A percentile compares a stretch with the other conserved stretches of the same genome.
Evolutionary conservation across 306 rosid species (phyloP).

Genomic region (Corylus americana): DNA sequence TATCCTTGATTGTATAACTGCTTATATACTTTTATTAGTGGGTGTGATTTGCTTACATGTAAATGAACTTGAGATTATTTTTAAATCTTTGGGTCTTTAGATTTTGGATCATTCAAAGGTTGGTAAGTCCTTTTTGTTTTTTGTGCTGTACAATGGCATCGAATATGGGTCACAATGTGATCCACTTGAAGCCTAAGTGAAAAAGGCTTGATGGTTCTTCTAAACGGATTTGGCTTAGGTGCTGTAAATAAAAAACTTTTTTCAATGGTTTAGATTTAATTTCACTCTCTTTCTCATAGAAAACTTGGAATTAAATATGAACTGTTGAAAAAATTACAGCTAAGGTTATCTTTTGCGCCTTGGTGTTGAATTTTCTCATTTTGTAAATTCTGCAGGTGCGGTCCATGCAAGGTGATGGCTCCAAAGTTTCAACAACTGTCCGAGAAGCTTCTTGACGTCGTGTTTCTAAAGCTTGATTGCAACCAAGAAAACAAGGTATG

Average conservation of each 20-base stretch:
- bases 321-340: not conserved
- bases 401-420: conserved; percentile 98
- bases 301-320: no score
- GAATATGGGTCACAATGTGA: not conserved
- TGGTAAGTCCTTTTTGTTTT: not conserved
- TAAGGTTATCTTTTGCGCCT: not conserved
- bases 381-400: conserved; percentile 66
- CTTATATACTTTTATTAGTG: not conserved
- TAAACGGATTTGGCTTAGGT: not conserved
- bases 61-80: not conserved
- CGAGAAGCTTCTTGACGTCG: conserved; percentile 76
- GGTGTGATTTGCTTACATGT: not conserved
- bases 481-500: conserved; percentile 85
- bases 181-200: not conserved
- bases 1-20: not conserved
- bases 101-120: not conserved
- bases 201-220: not conserved
- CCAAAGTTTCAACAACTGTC: conserved; percentile 78
- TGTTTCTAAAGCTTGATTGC: conserved; percentile 94
- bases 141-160: not conserved
- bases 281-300: no score
- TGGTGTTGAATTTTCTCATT: not conserved
- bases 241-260: no score
- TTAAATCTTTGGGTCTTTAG: not conserved
- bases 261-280: no score